Conservation (phyloP, 73 alveolate species). For the Paraurostyla sp. region DNA sequence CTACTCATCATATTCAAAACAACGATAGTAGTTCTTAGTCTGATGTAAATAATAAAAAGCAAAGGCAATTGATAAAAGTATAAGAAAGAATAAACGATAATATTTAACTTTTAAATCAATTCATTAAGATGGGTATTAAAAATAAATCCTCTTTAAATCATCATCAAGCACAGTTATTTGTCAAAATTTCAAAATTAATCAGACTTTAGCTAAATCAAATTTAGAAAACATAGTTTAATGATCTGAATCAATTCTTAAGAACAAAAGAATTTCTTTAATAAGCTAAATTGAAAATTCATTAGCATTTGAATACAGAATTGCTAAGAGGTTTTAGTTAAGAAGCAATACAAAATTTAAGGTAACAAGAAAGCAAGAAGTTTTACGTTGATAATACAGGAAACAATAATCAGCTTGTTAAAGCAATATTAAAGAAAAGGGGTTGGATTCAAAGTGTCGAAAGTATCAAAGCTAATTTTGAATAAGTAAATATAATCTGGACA, state of each 20-base stretch:
- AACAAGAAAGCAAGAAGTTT: neutral
- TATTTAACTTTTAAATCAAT: neutral
- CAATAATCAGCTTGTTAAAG: conserved; percentile 27
- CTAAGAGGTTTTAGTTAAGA: neutral
- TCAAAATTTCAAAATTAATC: neutral
- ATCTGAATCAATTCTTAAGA: neutral
- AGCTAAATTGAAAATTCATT: neutral
- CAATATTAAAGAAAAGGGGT: conserved; percentile 11
- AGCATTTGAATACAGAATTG: neutral
- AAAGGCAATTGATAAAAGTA: neutral
- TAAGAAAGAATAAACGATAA: neutral
- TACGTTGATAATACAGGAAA: conserved; percentile 54
- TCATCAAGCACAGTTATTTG: neutral
- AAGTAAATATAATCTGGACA: conserved; percentile 53
- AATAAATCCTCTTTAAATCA: neutral
- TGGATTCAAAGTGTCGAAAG: conserved; percentile 3
- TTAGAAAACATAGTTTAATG: conserved; percentile 1
- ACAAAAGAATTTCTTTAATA: conserved; percentile 10
- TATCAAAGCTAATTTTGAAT: neutral
- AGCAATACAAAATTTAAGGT: neutral
- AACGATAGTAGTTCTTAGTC: too few relatives aligned
- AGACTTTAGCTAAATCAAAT: neutral
- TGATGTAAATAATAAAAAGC: neutral
- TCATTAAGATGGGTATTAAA: neutral
- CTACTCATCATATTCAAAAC: too few relatives aligned